Percentiles rank a stretch among this genome's conserved stretches.
Evolutionary conservation across 768 basidiomycete species (phyloP).

Genomic region (Tephrocybe rancida): DNA sequence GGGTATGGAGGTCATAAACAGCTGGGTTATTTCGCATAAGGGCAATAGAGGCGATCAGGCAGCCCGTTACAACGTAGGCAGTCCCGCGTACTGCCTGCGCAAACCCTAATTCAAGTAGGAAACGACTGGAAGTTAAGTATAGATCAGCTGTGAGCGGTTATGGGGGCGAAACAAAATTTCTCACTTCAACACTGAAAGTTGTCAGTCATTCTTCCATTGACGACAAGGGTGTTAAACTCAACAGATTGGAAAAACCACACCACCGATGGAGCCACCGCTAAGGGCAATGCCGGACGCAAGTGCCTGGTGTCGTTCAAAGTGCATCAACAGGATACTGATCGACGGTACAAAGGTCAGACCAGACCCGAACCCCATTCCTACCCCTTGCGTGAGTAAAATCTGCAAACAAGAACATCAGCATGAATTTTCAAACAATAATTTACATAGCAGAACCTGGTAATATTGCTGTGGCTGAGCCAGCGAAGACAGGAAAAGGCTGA

Average conservation of each 20-base stretch:
- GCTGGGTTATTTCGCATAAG: slow-evolving; percentile 24
- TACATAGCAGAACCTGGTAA: slow-evolving; percentile 22
- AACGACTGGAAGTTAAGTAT: slow-evolving; percentile 12
- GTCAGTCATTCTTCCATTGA: background rate
- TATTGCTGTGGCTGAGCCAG: slow-evolving; percentile 37
- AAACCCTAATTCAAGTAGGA: slow-evolving; percentile 23
- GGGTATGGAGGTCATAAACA: slow-evolving; percentile 1
- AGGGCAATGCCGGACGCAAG: slow-evolving; percentile 47
- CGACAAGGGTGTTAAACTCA: background rate
- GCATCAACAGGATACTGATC: slow-evolving; percentile 41
- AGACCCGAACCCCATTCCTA: slow-evolving; percentile 37
- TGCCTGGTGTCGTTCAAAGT: slow-evolving; percentile 41
- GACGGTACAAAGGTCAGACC: slow-evolving; percentile 43
- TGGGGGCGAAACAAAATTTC: too few species aligned
- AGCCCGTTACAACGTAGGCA: slow-evolving; percentile 25
- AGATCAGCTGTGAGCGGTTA: too few species aligned
- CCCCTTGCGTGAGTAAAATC: slow-evolving; percentile 24
- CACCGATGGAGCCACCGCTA: slow-evolving; percentile 35
- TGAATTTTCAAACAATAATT: background rate
- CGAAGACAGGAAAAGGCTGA: slow-evolving; percentile 41
- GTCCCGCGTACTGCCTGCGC: slow-evolving; percentile 29
- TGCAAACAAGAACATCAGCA: too few species aligned
- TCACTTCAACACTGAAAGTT: slow-evolving; percentile 25
- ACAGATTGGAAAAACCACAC: slow-evolving; percentile 36
- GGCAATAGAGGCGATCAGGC: slow-evolving; percentile 24